Evolutionary conservation across 371 early-diverging fungal species (phyloP).

Genomic region (Actinomortierella wolfii): DNA sequence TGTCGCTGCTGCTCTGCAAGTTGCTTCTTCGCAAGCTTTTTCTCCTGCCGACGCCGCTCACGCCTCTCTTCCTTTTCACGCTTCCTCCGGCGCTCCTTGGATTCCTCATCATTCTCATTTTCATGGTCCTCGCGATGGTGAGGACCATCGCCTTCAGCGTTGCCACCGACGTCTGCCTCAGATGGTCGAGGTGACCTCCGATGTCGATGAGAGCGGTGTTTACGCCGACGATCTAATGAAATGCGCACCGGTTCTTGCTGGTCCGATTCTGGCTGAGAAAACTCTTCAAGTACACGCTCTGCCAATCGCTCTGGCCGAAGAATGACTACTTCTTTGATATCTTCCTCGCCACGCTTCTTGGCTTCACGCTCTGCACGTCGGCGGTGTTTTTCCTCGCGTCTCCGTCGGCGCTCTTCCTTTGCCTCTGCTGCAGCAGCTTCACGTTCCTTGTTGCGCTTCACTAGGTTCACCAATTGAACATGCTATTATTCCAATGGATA

Average conservation of each 20-base stretch:
- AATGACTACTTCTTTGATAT: slow-evolving; percentile 11
- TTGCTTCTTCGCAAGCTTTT: neutral
- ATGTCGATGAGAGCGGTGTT: too few species aligned
- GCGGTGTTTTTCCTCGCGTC: slow-evolving; percentile 17
- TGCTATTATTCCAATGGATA: slow-evolving; percentile 19
- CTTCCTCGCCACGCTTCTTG: neutral
- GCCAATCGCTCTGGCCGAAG: too few species aligned
- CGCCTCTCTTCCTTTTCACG: slow-evolving; percentile 23
- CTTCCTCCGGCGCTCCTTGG: slow-evolving; percentile 9
- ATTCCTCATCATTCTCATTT: neutral
- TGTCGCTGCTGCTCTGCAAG: too few species aligned
- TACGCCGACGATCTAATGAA: too few species aligned
- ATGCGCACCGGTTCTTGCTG: too few species aligned
- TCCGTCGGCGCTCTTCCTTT: slow-evolving; percentile 22
- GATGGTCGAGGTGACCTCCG: too few species aligned
- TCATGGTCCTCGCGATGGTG: neutral
- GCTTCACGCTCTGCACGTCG: neutral
- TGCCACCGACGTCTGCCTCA: too few species aligned
- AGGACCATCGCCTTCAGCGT: slow-evolving; percentile 2
- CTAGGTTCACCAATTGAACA: slow-evolving; percentile 40
- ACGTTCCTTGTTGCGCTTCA: slow-evolving; percentile 40
- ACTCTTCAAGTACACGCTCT: too few species aligned
- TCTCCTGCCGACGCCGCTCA: slow-evolving; percentile 20
- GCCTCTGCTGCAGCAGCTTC: slow-evolving; percentile 19
- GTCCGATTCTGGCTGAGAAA: too few species aligned